Percentiles rank a stretch among this genome's conserved stretches.
These are phyloP conservation scores for Colletotrichum orbiculare DNA, from an alignment of 2,329 filamentous ascomycete species.

Conservation along the genomic window DNA sequence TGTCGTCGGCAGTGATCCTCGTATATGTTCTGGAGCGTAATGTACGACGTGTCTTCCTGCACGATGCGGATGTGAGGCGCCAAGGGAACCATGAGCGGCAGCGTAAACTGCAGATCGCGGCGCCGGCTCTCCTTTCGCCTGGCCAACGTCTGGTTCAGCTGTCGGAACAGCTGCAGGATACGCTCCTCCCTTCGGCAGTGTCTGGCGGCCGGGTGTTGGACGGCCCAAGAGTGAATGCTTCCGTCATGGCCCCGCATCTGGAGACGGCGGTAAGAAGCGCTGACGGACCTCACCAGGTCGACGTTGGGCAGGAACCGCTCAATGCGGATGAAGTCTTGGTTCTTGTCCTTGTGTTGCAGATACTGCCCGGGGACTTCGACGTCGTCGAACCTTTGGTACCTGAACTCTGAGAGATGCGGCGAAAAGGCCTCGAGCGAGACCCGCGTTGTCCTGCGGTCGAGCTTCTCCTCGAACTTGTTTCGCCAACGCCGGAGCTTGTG, in stretches of 20 bases:
- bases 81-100: constrained; percentile 94
- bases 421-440: constrained; percentile 87
- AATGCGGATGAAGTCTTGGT: constrained; percentile 97
- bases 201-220: constrained; percentile 93
- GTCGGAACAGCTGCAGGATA: constrained; percentile 94
- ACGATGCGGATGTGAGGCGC: constrained; percentile 95
- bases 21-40: constrained; percentile 93
- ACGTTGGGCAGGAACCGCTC: constrained; percentile 97
- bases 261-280: constrained; percentile 89
- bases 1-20: constrained; percentile 94
- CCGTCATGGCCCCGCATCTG: constrained; percentile 98
- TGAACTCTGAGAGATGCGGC: constrained; percentile 93
- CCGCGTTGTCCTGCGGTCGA: constrained; percentile 82
- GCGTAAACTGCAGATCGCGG: constrained; percentile 93
- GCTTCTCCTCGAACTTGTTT: constrained; percentile 97
- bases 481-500: constrained; percentile 96
- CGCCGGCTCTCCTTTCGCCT: constrained; percentile 96
- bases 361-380: constrained; percentile 99
- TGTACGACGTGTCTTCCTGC: constrained; percentile 93
- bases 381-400: constrained; percentile 98
- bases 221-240: constrained; percentile 94
- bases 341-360: constrained; percentile 97
- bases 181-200: constrained; percentile 95
- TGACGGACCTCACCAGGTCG: constrained; percentile 89
- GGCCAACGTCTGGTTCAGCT: constrained; percentile 91